Conservation (phyloP, 345 rosid species). For the Rhizophora apiculata region DNA sequence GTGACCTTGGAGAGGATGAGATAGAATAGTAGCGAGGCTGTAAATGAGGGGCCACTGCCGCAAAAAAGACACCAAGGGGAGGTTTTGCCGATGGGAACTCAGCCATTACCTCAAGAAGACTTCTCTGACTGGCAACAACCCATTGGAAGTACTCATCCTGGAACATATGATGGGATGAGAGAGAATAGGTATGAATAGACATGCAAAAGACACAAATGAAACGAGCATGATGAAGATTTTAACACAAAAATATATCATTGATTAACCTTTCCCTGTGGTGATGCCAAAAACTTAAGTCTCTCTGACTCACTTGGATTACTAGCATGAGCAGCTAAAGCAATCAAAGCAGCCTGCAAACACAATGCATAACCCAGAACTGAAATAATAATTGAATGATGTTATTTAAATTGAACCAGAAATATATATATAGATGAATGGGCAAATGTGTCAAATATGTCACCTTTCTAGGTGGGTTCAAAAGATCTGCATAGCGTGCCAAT, state of each 20-base stretch:
- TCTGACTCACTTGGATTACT: constrained; percentile 78
- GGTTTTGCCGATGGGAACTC: constrained; percentile 35
- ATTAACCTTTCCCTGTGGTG: constrained; percentile 28
- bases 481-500: constrained; percentile 68
- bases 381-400: not conserved
- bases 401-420: not conserved
- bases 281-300: constrained; percentile 26
- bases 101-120: constrained; percentile 35
- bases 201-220: not conserved
- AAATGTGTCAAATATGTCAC: constrained; percentile 27
- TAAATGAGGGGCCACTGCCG: constrained; percentile 30
- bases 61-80: constrained; percentile 32
- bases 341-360: constrained; percentile 63
- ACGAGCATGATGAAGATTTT: not conserved
- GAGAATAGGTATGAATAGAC: not conserved
- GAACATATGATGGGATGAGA: not conserved
- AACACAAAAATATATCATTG: not conserved
- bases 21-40: constrained; percentile 36
- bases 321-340: constrained; percentile 91
- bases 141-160: constrained; percentile 33
- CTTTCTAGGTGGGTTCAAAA: constrained; percentile 80
- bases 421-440: not conserved
- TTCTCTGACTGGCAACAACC: constrained; percentile 34
- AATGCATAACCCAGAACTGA: not conserved
- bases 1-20: constrained; percentile 33